Base-by-base conservation (phyloP, 78 protist species). In the Isochrysis galbana region DNA sequence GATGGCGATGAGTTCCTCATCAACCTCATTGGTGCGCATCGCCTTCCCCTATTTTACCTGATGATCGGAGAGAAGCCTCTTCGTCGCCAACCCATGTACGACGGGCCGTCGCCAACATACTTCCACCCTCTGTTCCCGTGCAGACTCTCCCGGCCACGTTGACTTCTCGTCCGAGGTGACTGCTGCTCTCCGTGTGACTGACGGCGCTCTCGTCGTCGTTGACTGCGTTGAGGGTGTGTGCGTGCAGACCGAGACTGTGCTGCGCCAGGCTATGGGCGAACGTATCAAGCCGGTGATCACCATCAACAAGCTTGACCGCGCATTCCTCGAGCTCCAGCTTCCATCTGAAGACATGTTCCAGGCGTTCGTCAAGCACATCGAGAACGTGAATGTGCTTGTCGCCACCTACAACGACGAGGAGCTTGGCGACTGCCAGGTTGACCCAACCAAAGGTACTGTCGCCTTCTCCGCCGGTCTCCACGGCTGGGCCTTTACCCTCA, bases 181-280 rank as follows among this genome's bases (percentile, higher is more conserved):
- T 67, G 99, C 99, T 34, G 99, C 99, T 61, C 99, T 99, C 78
- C 99, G 99, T 94, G 99, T 99, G 47, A 98, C 99, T 61, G 99
- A 99, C 94, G 99, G 99, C 87, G 99, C 99, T 61, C 96, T 98
- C n/a, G 99, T 98, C 92, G 99, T 99, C 87, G 99, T 99, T 72
- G 99, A 99, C 94, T 96, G 98, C 95, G 98, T 98, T 89, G 98
- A 98, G 51, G 99, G 99, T 86, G 99, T 98, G 88, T 98, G 99
- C 94, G 99, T 98, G 90, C 99, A 99, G 96, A 98, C 99, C 83
- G 99, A 99, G 96, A 98, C 99, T 74, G 99, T 98, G 91, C 97
- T 99, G 44, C 97, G 99, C 47, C 99, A 98, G 96, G 99, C 99
- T n/a, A 97, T 99, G 21, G 95, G 96, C 45, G 99, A 99, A 96